Base-by-base conservation (phyloP, 169 alveolate species). In the Cryptosporidium canis region DNA sequence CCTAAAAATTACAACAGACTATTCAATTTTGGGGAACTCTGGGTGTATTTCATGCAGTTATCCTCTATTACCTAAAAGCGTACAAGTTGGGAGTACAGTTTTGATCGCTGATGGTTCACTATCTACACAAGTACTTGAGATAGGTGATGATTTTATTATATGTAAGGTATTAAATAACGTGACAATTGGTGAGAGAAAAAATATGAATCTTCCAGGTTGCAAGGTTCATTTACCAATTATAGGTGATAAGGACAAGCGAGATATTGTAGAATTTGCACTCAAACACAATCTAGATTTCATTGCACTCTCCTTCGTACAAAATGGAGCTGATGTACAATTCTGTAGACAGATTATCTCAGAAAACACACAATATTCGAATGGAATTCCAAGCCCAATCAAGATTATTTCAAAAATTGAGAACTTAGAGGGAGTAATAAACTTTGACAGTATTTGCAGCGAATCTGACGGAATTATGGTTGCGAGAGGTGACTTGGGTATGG, bases 401-500 rank as follows among this genome's bases (percentile, higher is more conserved):
- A 96, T 98, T 70, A 97, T 99, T 63, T 94, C 99, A 45, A 98
- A 98, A 90, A 97, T 98, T 53, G 99, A 98, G 92, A 98, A 98
- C 85, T 94, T 96, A 61, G 99, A 98, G 90, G 99, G 99, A 51
- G 94, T 98, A 48, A 90, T 95, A 41, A 96, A 97, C 91, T 97
- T 96, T 61, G 99, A 97, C 85, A 97, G 95, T 47, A 97, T 98
- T 83, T 94, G 98, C 39, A 96, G 93, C 18, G 99, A 91, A 71
- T 72, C 98, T 16, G 99, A 98, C 92, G 99, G 99, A 16, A 95
- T 98, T 83, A 97, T 98, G 99, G 97, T 98, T 12, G 99, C 99
- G 11, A 93, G 99, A 65, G 99, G 99, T 31, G 99, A 97, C 90
- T 90, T 98, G 67, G 99, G 99, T 37, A 97, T 98, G 99, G 99